phyloP scores from a whole-genome alignment of 169 alveolate species.

The Plasmodium knowlesi region DNA sequence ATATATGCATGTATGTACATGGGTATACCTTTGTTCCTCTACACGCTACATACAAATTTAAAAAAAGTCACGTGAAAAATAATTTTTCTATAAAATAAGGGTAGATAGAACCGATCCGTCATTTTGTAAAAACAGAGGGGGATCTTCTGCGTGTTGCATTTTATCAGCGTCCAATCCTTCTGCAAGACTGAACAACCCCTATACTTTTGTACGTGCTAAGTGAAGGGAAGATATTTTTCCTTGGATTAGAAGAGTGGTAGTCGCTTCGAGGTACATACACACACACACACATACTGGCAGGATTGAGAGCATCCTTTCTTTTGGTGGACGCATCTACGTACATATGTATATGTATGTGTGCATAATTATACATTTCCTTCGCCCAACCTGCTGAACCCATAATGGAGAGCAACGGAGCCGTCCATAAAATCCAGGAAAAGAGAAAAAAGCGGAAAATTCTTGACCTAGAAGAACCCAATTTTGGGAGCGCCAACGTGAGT shows the following conservation, averaged over 20 bases:
- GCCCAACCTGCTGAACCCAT: neutral
- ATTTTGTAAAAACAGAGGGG: neutral
- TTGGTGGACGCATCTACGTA: neutral
- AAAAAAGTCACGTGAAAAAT: neutral
- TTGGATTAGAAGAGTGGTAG: neutral
- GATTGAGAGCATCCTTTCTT: too few relatives aligned
- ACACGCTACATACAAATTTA: neutral
- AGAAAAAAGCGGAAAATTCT: neutral
- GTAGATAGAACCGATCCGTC: neutral
- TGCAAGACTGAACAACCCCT: neutral
- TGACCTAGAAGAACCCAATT: neutral
- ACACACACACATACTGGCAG: neutral
- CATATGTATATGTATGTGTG: neutral
- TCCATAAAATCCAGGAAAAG: neutral
- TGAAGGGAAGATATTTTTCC: neutral
- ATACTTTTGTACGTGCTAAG: neutral
- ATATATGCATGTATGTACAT: constrained; percentile 5
- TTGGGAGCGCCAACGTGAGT: neutral
- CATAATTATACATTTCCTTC: neutral
- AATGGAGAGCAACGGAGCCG: neutral
- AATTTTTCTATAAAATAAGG: too few relatives aligned
- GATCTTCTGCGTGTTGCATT: neutral
- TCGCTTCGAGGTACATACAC: neutral
- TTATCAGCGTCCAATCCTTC: neutral
- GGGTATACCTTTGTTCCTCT: neutral